A percentile compares a stretch with the other conserved stretches of the same genome.
phyloP scores from a whole-genome alignment of 2,329 filamentous ascomycete species.

The Cordyceps militaris region DNA sequence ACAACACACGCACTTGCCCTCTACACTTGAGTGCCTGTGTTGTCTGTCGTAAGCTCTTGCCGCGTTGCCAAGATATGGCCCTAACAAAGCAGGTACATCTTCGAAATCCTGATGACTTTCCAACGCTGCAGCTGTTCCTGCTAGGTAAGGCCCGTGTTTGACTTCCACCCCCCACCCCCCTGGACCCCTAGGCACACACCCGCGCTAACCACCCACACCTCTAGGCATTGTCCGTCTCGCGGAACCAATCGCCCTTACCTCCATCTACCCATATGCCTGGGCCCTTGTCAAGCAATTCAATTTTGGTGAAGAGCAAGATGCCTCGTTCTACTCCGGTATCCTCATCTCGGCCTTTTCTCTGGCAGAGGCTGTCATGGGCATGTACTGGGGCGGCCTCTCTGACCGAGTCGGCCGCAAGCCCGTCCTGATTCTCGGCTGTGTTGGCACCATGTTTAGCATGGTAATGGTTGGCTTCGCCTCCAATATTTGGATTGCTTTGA shows the following conservation, averaged over 20 bases:
- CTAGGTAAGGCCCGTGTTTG: constrained; percentile 54
- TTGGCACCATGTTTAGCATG: constrained; percentile 77
- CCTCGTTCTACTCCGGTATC: constrained; percentile 80
- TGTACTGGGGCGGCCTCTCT: constrained; percentile 81
- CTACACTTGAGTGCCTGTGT: constrained; percentile 27
- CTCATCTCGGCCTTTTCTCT: constrained; percentile 82
- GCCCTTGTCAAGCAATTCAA: constrained; percentile 70
- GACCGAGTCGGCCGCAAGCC: constrained; percentile 81
- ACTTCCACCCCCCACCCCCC: neutral
- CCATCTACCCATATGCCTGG: constrained; percentile 90
- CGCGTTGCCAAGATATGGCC: constrained; percentile 41
- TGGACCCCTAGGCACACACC: neutral
- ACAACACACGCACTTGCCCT: constrained; percentile 18
- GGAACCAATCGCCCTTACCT: constrained; percentile 87
- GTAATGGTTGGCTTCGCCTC: constrained; percentile 74
- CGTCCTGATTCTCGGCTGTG: constrained; percentile 71
- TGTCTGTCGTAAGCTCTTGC: constrained; percentile 37
- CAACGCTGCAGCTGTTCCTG: constrained; percentile 73
- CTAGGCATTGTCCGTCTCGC: constrained; percentile 85
- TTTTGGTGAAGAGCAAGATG: constrained; percentile 64
- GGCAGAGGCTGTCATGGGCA: constrained; percentile 74
- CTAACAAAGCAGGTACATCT: constrained; percentile 42
- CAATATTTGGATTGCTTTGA: constrained; percentile 77
- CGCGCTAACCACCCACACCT: constrained; percentile 15
- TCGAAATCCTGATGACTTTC: constrained; percentile 68